Evolutionary conservation across 1,284 basidiomycete species (phyloP), one percentile per base, ranked within the genome.

Genomic region (Takashimella tepidaria): DNA sequence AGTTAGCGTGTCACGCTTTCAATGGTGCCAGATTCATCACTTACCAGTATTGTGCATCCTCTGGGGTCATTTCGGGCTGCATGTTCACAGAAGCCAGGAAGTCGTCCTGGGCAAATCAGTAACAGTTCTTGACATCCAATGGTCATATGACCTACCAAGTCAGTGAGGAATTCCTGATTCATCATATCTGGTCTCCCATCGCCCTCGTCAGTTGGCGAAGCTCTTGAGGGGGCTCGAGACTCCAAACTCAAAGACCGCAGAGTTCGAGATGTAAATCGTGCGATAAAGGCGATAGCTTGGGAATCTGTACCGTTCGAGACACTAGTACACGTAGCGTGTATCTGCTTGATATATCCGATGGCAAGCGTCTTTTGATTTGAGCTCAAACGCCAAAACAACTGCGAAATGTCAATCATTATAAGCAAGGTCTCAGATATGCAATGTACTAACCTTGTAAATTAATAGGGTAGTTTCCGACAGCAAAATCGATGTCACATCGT

Each of bases 401-500:
- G 52, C 20, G 4, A 11, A 11, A 25, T 47, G n/a, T 47, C 40
- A 24, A 22, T 23, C 12, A 25, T 20, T 19, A 8, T 22, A 5
- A 12, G 16, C 10, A 13, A 3, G n/a, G n/a, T n/a, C n/a, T 16
- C 5, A 3, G 43, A 3, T 12, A 2, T 11, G 13, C 4, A 5
- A 44, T 21, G 5, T 20, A 49, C 61, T 10, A 37, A 63, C 67
- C 53, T 67, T 69, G 27, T 63, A 55, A 10, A 64, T 48, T 27
- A 70, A 62, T 1, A 64, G 59, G 5, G 55, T 61, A 3, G 68
- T 45, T 2, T 57, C 57, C 13, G 64, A 64, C 3, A 64, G 64
- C 67, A 68, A 66, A 52, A 64, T 65, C 19, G 59, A 63, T 12
- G 62, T 66, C 16, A 62, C 65, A 53, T 70, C 69, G 44, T 70